phyloP scores from a whole-genome alignment of 352 stramenopile species.

The Phytopythium kandeliae region DNA sequence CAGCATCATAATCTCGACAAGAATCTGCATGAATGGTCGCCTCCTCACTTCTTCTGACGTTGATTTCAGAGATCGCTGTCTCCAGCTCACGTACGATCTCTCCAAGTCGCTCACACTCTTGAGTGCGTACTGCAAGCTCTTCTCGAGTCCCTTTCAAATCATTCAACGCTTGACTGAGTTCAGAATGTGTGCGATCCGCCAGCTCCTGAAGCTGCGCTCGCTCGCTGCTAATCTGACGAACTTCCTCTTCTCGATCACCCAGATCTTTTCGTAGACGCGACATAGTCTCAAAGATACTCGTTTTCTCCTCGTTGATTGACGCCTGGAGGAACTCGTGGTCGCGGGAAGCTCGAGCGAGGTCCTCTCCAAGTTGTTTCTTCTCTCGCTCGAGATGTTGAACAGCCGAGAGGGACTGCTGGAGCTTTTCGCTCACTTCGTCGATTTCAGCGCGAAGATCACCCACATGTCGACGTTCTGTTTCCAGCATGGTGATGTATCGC shows the following conservation, averaged over 20 bases:
- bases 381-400: neutral
- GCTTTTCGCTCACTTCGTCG: conserved; percentile 11
- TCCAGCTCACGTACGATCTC: neutral
- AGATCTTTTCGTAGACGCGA: neutral
- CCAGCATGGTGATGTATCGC: neutral
- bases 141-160: neutral
- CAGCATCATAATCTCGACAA: neutral
- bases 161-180: neutral
- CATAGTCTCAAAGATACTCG: conserved; percentile 2
- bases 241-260: neutral
- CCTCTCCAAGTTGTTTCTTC: conserved; percentile 5
- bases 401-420: neutral
- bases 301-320: conserved; percentile 5
- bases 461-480: conserved; percentile 3
- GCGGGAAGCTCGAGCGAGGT: neutral
- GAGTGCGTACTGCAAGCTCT: neutral
- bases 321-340: conserved; percentile 4
- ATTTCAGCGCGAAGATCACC: conserved; percentile 10
- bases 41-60: neutral
- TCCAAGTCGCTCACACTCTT: neutral
- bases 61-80: neutral
- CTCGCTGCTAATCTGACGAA: neutral
- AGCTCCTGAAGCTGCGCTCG: neutral
- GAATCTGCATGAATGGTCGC: neutral
- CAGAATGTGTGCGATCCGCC: neutral